These are phyloP conservation scores for Lunularia cruciata DNA, from an alignment of 225 moss, liverwort and hornwort genomes.

Conservation along the genomic window DNA sequence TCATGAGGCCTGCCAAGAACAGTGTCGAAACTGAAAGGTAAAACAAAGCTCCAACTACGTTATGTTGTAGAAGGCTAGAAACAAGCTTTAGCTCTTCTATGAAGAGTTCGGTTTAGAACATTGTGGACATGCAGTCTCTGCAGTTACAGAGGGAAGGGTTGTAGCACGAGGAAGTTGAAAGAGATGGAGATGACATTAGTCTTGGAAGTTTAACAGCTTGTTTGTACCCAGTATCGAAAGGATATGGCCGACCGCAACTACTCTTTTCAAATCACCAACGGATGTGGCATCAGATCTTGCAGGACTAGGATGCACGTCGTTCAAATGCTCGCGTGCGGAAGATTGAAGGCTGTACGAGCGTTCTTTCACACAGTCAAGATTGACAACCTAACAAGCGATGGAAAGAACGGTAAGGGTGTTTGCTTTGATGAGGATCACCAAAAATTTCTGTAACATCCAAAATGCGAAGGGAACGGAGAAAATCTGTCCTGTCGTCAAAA, in stretches of 20 bases:
- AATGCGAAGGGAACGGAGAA: background rate
- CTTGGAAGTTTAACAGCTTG: no score
- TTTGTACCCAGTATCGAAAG: background rate
- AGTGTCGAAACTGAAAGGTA: no score
- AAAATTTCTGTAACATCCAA: no score
- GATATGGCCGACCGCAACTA: constrained; percentile 3
- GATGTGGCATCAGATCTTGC: background rate
- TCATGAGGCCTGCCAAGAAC: no score
- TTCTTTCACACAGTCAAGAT: constrained; percentile 3
- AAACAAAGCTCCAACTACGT: no score
- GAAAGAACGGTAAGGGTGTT: background rate
- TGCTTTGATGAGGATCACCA: background rate
- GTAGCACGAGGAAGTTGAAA: no score
- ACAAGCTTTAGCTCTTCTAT: no score
- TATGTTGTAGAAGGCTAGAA: no score
- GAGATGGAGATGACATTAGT: no score
- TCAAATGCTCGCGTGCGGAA: background rate
- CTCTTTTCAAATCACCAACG: background rate
- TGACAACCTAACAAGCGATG: background rate
- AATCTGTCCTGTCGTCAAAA: background rate
- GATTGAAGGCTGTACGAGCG: background rate
- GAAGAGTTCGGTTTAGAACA: no score
- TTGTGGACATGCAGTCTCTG: no score
- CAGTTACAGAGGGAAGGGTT: no score
- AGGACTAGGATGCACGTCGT: background rate